A percentile compares a stretch with the other conserved stretches of the same genome.
phyloP scores from a whole-genome alignment of 176 grass and related monocot genomes.

The Aegilops sharonensis region DNA sequence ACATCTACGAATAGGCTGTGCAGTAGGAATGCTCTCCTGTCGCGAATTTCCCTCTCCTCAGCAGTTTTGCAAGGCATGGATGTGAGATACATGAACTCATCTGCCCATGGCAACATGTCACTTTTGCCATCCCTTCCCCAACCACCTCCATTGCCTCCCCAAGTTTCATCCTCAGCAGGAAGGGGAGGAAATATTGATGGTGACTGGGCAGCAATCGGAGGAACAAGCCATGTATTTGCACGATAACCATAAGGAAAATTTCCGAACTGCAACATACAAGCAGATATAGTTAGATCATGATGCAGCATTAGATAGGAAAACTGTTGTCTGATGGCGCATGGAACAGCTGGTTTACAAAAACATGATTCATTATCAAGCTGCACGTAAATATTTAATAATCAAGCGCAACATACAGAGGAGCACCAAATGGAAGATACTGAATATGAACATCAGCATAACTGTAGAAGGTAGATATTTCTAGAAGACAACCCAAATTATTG shows the following conservation, averaged over 20 bases:
- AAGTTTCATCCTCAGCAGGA: constrained; percentile 91
- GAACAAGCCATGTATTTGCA: constrained; percentile 98
- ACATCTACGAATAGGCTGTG: constrained; percentile 97
- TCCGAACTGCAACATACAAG: constrained; percentile 78
- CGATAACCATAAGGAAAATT: constrained; percentile 96
- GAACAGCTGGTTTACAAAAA: constrained; percentile 5
- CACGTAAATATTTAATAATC: neutral
- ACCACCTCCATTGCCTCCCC: constrained; percentile 95
- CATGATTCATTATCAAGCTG: neutral
- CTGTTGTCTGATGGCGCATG: neutral
- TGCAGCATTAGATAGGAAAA: neutral
- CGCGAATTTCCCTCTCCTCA: constrained; percentile 91
- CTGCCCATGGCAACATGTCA: constrained; percentile 74
- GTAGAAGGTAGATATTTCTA: constrained; percentile 5
- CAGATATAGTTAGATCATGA: constrained; percentile 16
- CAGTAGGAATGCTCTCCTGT: constrained; percentile 88
- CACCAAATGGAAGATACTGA: neutral
- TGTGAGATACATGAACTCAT: constrained; percentile 88
- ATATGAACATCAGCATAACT: constrained; percentile 16
- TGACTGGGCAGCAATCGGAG: constrained; percentile 79
- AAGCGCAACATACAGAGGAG: neutral
- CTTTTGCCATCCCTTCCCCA: constrained; percentile 76
- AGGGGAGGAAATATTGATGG: constrained; percentile 81
- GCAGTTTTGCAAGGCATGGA: constrained; percentile 94
- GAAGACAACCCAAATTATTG: neutral